Conservation (phyloP, 768 basidiomycete genomes). For the Rhizopogon vesiculosus region DNA sequence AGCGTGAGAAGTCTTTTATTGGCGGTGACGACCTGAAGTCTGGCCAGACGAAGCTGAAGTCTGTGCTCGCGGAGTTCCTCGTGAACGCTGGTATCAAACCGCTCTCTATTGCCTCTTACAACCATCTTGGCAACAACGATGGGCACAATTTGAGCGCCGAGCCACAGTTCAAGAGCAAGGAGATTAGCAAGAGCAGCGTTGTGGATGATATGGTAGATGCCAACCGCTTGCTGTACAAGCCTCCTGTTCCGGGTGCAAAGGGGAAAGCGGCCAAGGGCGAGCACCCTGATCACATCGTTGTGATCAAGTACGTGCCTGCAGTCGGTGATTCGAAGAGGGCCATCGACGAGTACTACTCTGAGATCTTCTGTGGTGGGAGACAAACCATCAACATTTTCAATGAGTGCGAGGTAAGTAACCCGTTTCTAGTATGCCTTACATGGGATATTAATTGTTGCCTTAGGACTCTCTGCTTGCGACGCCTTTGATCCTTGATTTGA, state of each 20-base stretch:
- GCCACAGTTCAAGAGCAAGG: slow-evolving; percentile 95
- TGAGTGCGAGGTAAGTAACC: slow-evolving; percentile 76
- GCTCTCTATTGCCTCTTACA: slow-evolving; percentile 94
- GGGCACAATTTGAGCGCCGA: slow-evolving; percentile 89
- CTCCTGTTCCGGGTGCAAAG: slow-evolving; percentile 52
- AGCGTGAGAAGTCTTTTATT: slow-evolving; percentile 86
- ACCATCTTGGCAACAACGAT: slow-evolving; percentile 98
- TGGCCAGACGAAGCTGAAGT: slow-evolving; percentile 97
- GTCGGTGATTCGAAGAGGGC: slow-evolving; percentile 97
- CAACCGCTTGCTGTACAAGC: slow-evolving; percentile 87
- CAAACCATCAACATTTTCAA: slow-evolving; percentile 97
- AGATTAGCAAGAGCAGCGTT: slow-evolving; percentile 95
- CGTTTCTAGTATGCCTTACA: not conserved
- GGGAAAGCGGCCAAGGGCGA: slow-evolving; percentile 77
- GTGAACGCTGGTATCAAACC: slow-evolving; percentile 99
- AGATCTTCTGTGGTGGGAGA: slow-evolving; percentile 94
- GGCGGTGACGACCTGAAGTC: slow-evolving; percentile 98
- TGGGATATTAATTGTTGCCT: slow-evolving; percentile 5
- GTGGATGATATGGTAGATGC: slow-evolving; percentile 98
- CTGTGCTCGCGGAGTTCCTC: slow-evolving; percentile 95
- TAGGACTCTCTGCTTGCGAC: slow-evolving; percentile 95
- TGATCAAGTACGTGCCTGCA: slow-evolving; percentile 95
- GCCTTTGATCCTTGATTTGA: slow-evolving; percentile 90
- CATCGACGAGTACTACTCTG: slow-evolving; percentile 99
- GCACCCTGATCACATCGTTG: slow-evolving; percentile 95